Evolutionary conservation across 768 basidiomycete species (phyloP).

Genomic region (Leucocoprinus leucothites): DNA sequence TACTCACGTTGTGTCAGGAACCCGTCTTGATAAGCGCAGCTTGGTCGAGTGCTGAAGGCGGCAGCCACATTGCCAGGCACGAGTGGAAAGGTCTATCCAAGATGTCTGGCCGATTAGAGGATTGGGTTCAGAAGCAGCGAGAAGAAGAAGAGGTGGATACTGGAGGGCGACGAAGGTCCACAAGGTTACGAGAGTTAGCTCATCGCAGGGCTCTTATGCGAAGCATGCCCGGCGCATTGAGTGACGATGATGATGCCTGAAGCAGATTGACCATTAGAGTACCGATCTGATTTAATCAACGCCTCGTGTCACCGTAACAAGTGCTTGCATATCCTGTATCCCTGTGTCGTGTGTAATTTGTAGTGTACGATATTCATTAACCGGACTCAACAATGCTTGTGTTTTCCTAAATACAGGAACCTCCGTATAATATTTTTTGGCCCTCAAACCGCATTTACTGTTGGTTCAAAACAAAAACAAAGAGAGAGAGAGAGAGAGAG

Average conservation of each 20-base stretch:
- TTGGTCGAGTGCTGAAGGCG: conserved; percentile 68
- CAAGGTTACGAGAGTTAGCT: conserved; percentile 13
- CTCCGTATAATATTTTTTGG: too few species aligned
- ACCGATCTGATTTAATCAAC: background rate
- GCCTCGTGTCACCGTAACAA: background rate
- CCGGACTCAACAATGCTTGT: too few species aligned
- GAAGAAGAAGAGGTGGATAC: conserved; percentile 20
- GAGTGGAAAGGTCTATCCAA: conserved; percentile 95
- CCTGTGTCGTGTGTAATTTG: background rate
- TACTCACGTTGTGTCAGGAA: conserved; percentile 43
- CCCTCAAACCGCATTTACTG: too few species aligned
- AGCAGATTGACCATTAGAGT: background rate
- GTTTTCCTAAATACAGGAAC: too few species aligned
- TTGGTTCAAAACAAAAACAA: too few species aligned
- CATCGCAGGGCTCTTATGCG: background rate
- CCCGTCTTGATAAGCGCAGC: conserved; percentile 90
- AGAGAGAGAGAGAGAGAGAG: too few species aligned
- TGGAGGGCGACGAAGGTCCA: conserved; percentile 23
- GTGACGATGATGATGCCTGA: conserved; percentile 11
- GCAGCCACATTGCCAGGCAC: conserved; percentile 85
- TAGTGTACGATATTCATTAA: background rate
- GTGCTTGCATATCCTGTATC: background rate
- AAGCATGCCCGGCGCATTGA: conserved; percentile 12
- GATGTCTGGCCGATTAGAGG: conserved; percentile 61
- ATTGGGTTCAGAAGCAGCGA: conserved; percentile 61